Conservation (phyloP, 805 yeast species). For the Kluyveromyces lactis region DNA sequence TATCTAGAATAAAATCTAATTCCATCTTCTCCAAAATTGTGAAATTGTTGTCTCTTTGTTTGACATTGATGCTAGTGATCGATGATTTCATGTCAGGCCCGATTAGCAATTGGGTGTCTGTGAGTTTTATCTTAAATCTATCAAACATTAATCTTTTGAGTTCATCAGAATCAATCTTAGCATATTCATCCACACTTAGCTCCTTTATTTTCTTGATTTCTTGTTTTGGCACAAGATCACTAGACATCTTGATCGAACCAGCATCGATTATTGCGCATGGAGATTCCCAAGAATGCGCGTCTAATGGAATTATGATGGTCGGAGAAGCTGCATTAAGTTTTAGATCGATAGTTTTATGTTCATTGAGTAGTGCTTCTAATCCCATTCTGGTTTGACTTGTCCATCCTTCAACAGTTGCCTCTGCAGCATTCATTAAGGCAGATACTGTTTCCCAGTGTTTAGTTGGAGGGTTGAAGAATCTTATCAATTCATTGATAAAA, state of each 20-base stretch:
- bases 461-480: conserved; percentile 81
- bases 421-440: conserved; percentile 89
- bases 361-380: conserved; percentile 85
- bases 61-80: conserved; percentile 56
- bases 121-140: conserved; percentile 63
- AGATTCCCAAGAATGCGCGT: conserved; percentile 68
- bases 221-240: conserved; percentile 69
- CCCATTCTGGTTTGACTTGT: conserved; percentile 88
- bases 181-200: conserved; percentile 65
- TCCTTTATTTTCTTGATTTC: conserved; percentile 62
- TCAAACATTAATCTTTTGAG: conserved; percentile 83
- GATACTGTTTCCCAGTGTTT: conserved; percentile 82
- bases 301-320: conserved; percentile 74
- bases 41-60: conserved; percentile 32
- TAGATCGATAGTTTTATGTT: conserved; percentile 83
- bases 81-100: conserved; percentile 78
- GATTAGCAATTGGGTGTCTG: conserved; percentile 81
- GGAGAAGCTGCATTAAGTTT: conserved; percentile 93
- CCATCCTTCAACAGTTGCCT: conserved; percentile 85
- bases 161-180: conserved; percentile 34
- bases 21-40: conserved; percentile 69
- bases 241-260: conserved; percentile 80
- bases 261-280: conserved; percentile 93
- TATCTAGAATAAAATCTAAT: conserved; percentile 63
- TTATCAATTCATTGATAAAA: conserved; percentile 65